Evolutionary conservation across 257 asterid genomes (phyloP).

Genomic region (Scutellaria baicalensis): DNA sequence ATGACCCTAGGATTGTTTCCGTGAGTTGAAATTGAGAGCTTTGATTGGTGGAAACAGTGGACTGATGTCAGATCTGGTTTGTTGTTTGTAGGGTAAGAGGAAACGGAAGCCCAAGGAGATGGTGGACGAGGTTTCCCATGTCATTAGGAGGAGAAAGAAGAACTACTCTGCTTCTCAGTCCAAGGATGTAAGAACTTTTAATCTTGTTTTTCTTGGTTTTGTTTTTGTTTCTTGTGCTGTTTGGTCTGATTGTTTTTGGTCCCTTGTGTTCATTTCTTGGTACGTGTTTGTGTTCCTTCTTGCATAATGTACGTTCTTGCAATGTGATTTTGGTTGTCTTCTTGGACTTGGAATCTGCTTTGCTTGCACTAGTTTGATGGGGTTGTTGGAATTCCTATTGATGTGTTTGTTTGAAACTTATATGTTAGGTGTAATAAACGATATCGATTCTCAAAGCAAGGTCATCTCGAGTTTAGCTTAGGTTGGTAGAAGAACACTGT

Average conservation of each 20-base stretch:
- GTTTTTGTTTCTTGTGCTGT: background rate
- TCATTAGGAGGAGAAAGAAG: slow-evolving; percentile 25
- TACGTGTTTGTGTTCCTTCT: too few relatives aligned
- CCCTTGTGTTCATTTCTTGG: too few relatives aligned
- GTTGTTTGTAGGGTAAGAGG: slow-evolving; percentile 51
- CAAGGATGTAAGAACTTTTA: slow-evolving; percentile 23
- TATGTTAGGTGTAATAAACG: background rate
- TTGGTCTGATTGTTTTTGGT: background rate
- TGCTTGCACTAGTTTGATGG: background rate
- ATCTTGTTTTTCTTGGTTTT: background rate
- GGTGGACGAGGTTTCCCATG: slow-evolving; percentile 38
- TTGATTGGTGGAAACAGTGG: background rate
- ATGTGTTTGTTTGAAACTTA: background rate
- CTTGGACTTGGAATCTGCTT: background rate
- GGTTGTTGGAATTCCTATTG: background rate
- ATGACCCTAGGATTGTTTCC: background rate
- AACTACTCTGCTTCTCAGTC: slow-evolving; percentile 30
- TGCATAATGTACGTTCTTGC: too few relatives aligned
- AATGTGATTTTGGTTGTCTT: background rate
- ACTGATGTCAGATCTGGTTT: slow-evolving; percentile 35
- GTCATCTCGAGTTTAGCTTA: background rate
- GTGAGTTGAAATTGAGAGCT: slow-evolving; percentile 3
- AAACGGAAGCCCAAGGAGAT: slow-evolving; percentile 68
- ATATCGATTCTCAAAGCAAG: background rate
- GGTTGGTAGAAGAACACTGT: background rate